Evolutionary conservation across 2,329 filamentous ascomycete species (phyloP).

Genomic region (Tolypocladium album): DNA sequence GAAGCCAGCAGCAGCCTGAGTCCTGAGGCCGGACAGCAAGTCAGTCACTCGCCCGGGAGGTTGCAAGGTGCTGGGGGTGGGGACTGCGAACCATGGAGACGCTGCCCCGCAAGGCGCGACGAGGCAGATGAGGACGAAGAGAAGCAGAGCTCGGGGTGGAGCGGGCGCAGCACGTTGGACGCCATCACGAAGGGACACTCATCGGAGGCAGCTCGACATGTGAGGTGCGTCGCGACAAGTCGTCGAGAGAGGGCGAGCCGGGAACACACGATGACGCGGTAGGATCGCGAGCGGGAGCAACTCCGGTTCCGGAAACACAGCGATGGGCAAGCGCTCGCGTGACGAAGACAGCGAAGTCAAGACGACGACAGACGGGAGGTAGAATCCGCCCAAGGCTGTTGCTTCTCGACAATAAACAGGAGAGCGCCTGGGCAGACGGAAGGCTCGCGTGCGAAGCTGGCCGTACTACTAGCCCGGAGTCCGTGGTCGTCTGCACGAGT

Average conservation of each 20-base stretch:
- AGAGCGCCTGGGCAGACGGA: not conserved
- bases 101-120: conserved; percentile 12
- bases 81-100: conserved; percentile 10
- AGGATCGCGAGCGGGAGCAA: not conserved
- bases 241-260: not conserved
- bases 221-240: not conserved
- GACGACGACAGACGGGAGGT: not conserved
- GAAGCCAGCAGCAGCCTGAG: conserved; percentile 9
- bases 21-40: conserved; percentile 4
- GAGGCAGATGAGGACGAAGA: conserved; percentile 12
- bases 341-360: not conserved
- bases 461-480: not conserved
- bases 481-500: not conserved
- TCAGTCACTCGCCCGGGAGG: not conserved
- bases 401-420: not conserved
- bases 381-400: not conserved
- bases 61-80: not conserved
- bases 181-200: conserved; percentile 20
- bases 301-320: not conserved
- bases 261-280: not conserved
- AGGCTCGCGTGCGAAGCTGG: not conserved
- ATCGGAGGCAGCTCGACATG: conserved; percentile 13
- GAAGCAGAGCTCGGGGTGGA: conserved; percentile 19
- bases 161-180: conserved; percentile 21
- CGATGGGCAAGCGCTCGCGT: not conserved